These are phyloP conservation scores for Rehmannia glutinosa DNA, from an alignment of 257 asterid genomes.

Conservation along the genomic window DNA sequence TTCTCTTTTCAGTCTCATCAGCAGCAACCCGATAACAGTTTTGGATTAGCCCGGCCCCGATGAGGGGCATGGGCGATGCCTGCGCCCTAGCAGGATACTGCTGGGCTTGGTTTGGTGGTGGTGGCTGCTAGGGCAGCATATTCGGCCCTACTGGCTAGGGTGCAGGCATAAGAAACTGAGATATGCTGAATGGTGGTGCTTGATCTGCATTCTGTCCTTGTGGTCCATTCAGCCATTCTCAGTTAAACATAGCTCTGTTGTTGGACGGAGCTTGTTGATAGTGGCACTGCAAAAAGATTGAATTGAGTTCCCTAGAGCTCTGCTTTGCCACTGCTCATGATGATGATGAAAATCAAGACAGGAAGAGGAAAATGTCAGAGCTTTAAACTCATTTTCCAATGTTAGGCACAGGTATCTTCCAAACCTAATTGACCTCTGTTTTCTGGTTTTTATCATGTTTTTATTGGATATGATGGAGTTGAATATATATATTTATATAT, in stretches of 20 bases:
- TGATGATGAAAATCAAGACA: constrained; percentile 37
- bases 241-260: constrained; percentile 45
- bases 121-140: constrained; percentile 53
- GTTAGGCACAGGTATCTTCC: constrained; percentile 34
- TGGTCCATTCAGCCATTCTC: constrained; percentile 41
- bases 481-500: not conserved
- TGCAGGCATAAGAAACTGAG: constrained; percentile 92
- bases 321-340: constrained; percentile 26
- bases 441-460: not conserved
- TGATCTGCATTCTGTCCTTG: constrained; percentile 9
- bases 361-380: constrained; percentile 34
- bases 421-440: not conserved
- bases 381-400: constrained; percentile 17
- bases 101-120: constrained; percentile 22
- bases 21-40: constrained; percentile 68
- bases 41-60: constrained; percentile 99
- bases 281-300: constrained; percentile 30
- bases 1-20: constrained; percentile 54
- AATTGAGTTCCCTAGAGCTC: constrained; percentile 46
- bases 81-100: constrained; percentile 60
- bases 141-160: constrained; percentile 48
- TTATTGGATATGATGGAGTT: not conserved
- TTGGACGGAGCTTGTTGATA: constrained; percentile 36
- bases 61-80: constrained; percentile 99
- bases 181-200: constrained; percentile 36